A percentile compares a stretch with the other conserved stretches of the same genome.
phyloP scores from a whole-genome alignment of 1,139 yeast genomes.

The Chernovozyma aurita region DNA sequence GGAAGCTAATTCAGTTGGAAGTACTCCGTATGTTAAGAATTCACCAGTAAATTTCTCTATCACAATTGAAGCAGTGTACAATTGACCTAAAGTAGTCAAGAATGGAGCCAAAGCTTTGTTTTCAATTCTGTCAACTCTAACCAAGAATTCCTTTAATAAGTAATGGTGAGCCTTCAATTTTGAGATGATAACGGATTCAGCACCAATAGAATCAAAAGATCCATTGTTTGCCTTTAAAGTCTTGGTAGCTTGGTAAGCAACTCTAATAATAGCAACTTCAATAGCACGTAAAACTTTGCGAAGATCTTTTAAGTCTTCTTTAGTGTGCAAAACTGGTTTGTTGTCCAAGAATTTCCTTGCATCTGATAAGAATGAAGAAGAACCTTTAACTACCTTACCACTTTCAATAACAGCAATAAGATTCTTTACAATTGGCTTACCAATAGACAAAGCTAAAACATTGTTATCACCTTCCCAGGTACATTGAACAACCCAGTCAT shows the following conservation, averaged over 20 bases:
- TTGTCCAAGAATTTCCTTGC: slow-evolving; percentile 27
- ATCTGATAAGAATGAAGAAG: slow-evolving; percentile 36
- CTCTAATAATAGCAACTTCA: slow-evolving; percentile 42
- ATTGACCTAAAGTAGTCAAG: slow-evolving; percentile 24
- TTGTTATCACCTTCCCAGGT: slow-evolving; percentile 55
- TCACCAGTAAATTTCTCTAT: slow-evolving; percentile 36
- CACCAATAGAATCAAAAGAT: slow-evolving; percentile 48
- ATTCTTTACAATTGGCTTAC: slow-evolving; percentile 42
- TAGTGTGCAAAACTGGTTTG: slow-evolving; percentile 22
- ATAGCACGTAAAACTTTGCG: slow-evolving; percentile 32
- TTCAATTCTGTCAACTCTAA: slow-evolving; percentile 19
- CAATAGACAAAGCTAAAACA: slow-evolving; percentile 43
- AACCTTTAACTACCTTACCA: slow-evolving; percentile 33
- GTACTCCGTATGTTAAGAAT: slow-evolving; percentile 35
- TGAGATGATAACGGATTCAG: slow-evolving; percentile 55
- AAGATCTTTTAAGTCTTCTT: slow-evolving; percentile 28
- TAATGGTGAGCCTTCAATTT: slow-evolving; percentile 46
- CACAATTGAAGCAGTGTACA: slow-evolving; percentile 27
- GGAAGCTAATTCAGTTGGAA: slow-evolving; percentile 30
- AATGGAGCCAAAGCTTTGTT: slow-evolving; percentile 20
- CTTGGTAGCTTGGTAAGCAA: slow-evolving; percentile 28
- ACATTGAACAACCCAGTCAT: slow-evolving; percentile 50
- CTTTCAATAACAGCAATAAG: slow-evolving; percentile 26
- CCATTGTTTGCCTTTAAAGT: slow-evolving; percentile 27
- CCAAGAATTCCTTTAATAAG: slow-evolving; percentile 28